Conservation (phyloP, 495 filamentous ascomycete species). For the Venustampulla echinocandica region DNA sequence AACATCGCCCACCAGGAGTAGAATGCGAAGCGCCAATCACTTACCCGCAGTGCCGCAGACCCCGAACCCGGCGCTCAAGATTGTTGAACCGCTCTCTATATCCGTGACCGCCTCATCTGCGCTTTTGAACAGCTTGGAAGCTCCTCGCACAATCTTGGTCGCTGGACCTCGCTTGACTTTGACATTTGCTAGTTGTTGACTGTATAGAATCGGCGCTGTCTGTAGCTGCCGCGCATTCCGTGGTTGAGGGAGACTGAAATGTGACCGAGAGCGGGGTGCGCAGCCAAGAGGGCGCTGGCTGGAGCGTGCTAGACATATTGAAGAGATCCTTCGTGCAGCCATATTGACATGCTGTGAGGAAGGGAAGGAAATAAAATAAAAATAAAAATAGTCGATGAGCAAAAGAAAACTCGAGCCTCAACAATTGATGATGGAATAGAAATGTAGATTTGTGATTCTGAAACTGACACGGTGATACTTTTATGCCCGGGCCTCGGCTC, state of each 20-base stretch:
- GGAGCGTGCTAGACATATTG: constrained; percentile 4
- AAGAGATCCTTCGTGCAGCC: constrained; percentile 12
- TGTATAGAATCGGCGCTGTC: constrained; percentile 3
- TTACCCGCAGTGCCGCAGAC: constrained; percentile 52
- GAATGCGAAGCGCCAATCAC: constrained; percentile 17
- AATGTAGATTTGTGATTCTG: not conserved
- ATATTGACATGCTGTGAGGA: constrained; percentile 1
- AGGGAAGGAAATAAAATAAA: not conserved
- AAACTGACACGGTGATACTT: not conserved
- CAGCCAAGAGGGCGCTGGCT: constrained; percentile 1
- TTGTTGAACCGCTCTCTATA: constrained; percentile 45
- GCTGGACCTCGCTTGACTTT: constrained; percentile 17
- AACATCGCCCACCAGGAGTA: not conserved
- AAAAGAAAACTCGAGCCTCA: too few species aligned
- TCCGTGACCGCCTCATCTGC: constrained; percentile 55
- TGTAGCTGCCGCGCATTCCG: constrained; percentile 1
- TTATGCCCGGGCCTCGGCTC: not conserved
- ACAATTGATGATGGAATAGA: too few species aligned
- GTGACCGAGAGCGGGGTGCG: constrained; percentile 1
- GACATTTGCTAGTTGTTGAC: constrained; percentile 18
- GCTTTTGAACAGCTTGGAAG: constrained; percentile 45
- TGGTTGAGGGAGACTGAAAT: not conserved
- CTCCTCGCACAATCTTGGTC: constrained; percentile 28
- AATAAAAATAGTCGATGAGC: not conserved
- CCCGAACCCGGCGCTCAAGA: constrained; percentile 54